phyloP scores from a whole-genome alignment of 2,329 filamentous ascomycete species.

The Colletotrichum tropicale region DNA sequence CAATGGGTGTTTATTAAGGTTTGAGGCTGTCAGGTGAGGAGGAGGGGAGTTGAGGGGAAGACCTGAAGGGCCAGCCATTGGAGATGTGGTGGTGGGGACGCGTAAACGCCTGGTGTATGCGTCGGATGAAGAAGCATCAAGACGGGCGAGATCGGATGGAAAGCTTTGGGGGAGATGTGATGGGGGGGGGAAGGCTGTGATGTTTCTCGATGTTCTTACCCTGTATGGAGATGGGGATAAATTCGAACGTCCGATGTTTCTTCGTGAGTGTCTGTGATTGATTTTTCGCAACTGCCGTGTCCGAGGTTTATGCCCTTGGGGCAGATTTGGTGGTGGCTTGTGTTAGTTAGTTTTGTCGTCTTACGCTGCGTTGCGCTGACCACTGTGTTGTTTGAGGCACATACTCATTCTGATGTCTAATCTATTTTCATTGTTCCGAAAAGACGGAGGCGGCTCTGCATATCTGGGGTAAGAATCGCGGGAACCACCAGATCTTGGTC shows the following conservation, averaged over 20 bases:
- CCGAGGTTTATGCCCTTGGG: not conserved
- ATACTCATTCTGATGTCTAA: too few species aligned
- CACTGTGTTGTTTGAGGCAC: not conserved
- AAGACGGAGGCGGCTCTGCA: not conserved
- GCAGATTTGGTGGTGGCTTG: not conserved
- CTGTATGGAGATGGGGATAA: not conserved
- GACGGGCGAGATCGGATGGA: not conserved
- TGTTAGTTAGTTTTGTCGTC: not conserved
- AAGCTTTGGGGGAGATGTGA: too few species aligned
- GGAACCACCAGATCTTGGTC: not conserved
- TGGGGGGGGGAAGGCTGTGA: too few species aligned
- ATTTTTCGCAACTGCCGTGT: not conserved
- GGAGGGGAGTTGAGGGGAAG: not conserved
- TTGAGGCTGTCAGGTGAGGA: constrained; percentile 17
- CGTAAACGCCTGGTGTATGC: not conserved
- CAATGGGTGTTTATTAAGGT: not conserved
- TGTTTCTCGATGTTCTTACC: not conserved
- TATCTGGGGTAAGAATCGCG: not conserved
- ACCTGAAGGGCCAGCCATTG: not conserved
- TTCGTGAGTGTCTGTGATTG: not conserved
- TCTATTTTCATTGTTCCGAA: not conserved
- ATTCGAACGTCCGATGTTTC: not conserved
- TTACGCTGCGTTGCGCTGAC: not conserved
- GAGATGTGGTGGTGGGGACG: not conserved
- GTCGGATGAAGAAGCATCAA: not conserved